phyloP scores from a whole-genome alignment of 331 rosid species.

The Quercus lobata region DNA sequence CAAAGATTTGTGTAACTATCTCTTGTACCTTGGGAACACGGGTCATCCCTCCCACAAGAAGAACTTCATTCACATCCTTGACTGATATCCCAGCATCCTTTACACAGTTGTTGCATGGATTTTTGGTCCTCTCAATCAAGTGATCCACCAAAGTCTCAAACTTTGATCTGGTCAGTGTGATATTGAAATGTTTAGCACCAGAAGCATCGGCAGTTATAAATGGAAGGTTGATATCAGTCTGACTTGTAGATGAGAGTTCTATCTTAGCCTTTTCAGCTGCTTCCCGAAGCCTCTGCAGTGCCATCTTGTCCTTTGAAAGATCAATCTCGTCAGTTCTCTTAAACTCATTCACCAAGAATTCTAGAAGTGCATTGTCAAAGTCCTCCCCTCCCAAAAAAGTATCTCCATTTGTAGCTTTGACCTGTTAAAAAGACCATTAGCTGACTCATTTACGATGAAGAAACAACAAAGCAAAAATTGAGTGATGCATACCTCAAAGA shows the following conservation, averaged over 20 bases:
- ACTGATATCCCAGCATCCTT: constrained; percentile 44
- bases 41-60: constrained; percentile 64
- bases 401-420: constrained; percentile 55
- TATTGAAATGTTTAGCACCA: constrained; percentile 85
- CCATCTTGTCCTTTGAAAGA: constrained; percentile 78
- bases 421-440: constrained; percentile 16
- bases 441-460: neutral
- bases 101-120: constrained; percentile 46
- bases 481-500: constrained; percentile 66
- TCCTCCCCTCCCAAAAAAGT: constrained; percentile 69
- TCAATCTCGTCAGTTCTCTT: constrained; percentile 69
- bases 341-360: constrained; percentile 71
- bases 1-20: constrained; percentile 44
- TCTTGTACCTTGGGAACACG: constrained; percentile 59
- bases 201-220: constrained; percentile 88
- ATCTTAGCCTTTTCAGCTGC: constrained; percentile 95
- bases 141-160: constrained; percentile 43
- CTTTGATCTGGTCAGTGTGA: constrained; percentile 72
- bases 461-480: neutral
- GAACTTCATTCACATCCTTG: constrained; percentile 51
- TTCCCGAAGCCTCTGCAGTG: constrained; percentile 89
- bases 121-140: constrained; percentile 45
- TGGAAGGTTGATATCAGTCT: constrained; percentile 84
- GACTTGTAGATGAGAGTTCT: constrained; percentile 82
- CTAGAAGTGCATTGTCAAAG: constrained; percentile 53